Evolutionary conservation across 2,329 filamentous ascomycete species (phyloP), one percentile per base, ranked within the genome.

Genomic region (Aspergillus udagawae): DNA sequence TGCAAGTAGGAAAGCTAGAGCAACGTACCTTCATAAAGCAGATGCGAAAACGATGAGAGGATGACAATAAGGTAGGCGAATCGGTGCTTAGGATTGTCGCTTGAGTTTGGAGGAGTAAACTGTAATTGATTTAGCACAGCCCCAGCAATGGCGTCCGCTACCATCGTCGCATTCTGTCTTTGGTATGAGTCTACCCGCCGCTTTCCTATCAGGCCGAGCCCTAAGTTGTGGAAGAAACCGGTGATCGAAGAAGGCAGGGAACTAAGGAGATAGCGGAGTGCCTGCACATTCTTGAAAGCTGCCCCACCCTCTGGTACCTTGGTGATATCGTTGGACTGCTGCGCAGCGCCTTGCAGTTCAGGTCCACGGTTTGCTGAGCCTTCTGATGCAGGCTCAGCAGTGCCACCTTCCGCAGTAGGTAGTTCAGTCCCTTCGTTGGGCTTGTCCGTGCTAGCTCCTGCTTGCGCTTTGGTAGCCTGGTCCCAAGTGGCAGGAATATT

Each of bases 31-130:
- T 96, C 91, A 60, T 94, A 85, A 59, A 96, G 77, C 73, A 95
- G 84, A 68, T 92, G 88, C 42, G 89, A 86, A 54, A 95, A 79
- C 0, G 88, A 87, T 56, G 90, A 87, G 20, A 96, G 77, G 71
- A 92, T 88, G 55, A 92, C 86, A 58, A 93, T 89, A 80, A 90
- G 90, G 69, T 94, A 94, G 27, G 89, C 86, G 66, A 90, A 89
- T 21, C 77, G 75, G 65, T 90, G 85, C 61, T 88, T 85, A 0
- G 80, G 77, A 17, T 82, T 83, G 23, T 80, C 79, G 55, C 70
- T 73, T 5, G 72, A 74, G 65, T 75, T 78, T 4, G 78, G 76
- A 42, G 77, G 75, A 55, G 64, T 74, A 63, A 71, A 79, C 71
- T 83, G 79, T 35, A 96, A 75, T 66, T 93, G 88, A 44, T 82